These are phyloP conservation scores for Exophiala spinifera DNA, from an alignment of 2,329 filamentous ascomycete genomes.

Conservation along the genomic window DNA sequence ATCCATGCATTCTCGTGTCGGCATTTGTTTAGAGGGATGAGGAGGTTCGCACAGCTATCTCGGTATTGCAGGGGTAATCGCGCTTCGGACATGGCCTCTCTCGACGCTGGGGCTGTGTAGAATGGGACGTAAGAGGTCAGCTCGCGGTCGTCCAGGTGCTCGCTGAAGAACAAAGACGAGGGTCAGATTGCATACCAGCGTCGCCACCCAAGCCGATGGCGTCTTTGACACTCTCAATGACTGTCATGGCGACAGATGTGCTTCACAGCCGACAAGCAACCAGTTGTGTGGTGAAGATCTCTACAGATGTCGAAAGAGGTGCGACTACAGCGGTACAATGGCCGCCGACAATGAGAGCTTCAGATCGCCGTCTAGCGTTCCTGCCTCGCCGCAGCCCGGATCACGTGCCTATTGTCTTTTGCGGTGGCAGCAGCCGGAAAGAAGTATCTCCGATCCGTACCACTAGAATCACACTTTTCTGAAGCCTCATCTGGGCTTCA, in stretches of 20 bases:
- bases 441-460: too few species aligned
- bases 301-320: too few species aligned
- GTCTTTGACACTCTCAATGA: conserved; percentile 48
- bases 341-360: too few species aligned
- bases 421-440: too few species aligned
- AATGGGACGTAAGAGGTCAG: conserved; percentile 23
- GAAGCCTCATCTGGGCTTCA: too few species aligned
- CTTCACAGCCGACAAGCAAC: too few species aligned
- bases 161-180: not conserved
- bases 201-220: conserved; percentile 45
- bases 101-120: conserved; percentile 55
- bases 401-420: too few species aligned
- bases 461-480: too few species aligned
- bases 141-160: conserved; percentile 12
- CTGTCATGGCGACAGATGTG: conserved; percentile 18
- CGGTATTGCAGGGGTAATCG: conserved; percentile 85
- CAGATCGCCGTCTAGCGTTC: too few species aligned
- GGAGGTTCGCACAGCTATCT: conserved; percentile 89
- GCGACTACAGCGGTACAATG: too few species aligned
- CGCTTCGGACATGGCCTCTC: conserved; percentile 91
- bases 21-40: conserved; percentile 95
- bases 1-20: conserved; percentile 88
- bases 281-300: too few species aligned
- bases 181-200: conserved; percentile 33
- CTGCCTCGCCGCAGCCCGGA: too few species aligned